Base-by-base conservation (phyloP, 192 early-diverging fungal species). In the Piromyces finnis region DNA sequence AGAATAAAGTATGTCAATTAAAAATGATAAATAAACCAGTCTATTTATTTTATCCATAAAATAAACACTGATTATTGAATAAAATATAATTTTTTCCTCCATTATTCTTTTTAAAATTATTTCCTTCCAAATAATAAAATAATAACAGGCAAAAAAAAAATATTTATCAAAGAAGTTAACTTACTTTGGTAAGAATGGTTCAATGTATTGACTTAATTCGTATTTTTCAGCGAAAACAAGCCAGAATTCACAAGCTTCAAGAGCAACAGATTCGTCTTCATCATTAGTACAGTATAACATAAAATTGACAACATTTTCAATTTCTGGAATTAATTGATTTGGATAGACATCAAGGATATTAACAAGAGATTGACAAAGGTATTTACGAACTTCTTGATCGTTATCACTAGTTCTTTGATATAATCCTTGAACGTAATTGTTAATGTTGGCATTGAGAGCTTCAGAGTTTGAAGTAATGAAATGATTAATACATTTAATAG, bases 161-260 rank as follows among this genome's bases (percentile, higher is more conserved):
- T n/a, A n/a, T n/a, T n/a, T n/a, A n/a, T n/a, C n/a, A n/a, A n/a
- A n/a, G n/a, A n/a, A n/a, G n/a, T n/a, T n/a, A n/a, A n/a, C n/a
- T 82, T 59, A 83, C 83, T 37, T 83, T 29, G 77, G 30, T 29
- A 83, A 68, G 51, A 68, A 68, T 29, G 85, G 85, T 79, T 88
- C 86, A 51, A 91, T 79, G 79, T 89, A 79, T 77, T 88, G 93
- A 79, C 89, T 87, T 81, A 97, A 82, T 30, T 90, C 90, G 78
- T 95, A 92, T 82, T 96, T 95, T 86, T 99, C 98, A 80, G 94
- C 95, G 88, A 98, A 95, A 51, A 93, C 92, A 39, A 97, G 85
- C 97, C 97, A 99, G 86, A 99, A 99, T 87, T 99, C 98, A 85
- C 95, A 96, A 14, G 97, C 97, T 85, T 98, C 98, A 81, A 97